phyloP scores from a whole-genome alignment of 306 rosid species.

The Sindora glabra region DNA sequence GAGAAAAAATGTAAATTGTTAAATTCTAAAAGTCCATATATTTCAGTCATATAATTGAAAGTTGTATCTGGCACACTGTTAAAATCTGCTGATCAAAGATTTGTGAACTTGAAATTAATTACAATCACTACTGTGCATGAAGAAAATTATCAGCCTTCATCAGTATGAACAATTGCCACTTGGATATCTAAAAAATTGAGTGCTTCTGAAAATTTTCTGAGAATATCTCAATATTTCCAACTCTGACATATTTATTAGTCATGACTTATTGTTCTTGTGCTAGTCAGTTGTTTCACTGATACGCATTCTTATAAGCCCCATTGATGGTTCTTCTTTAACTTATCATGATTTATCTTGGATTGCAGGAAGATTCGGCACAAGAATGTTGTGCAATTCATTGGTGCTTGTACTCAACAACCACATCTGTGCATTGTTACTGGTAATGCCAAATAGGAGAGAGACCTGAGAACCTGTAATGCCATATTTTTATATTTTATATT shows the following conservation, averaged over 20 bases:
- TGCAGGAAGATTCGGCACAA: constrained; percentile 95
- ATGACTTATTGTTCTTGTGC: background rate
- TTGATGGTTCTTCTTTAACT: constrained; percentile 10
- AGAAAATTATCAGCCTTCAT: no score
- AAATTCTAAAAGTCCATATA: background rate
- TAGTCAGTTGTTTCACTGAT: background rate
- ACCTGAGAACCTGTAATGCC: background rate
- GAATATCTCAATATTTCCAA: constrained; percentile 1
- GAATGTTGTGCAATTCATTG: constrained; percentile 97
- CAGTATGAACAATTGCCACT: no score
- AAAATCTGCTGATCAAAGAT: constrained; percentile 4
- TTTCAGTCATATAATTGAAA: constrained; percentile 7
- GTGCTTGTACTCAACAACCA: constrained; percentile 89
- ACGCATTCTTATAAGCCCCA: constrained; percentile 1
- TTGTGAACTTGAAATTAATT: constrained; percentile 10
- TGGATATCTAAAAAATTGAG: constrained; percentile 1
- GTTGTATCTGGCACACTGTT: background rate
- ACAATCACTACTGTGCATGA: no score
- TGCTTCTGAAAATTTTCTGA: constrained; percentile 2
- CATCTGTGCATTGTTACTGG: constrained; percentile 94
- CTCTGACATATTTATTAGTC: background rate
- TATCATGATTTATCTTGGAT: constrained; percentile 17
- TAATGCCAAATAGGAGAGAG: constrained; percentile 31
- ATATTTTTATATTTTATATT: constrained; percentile 4
- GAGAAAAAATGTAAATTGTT: no score